Base-by-base conservation (phyloP, 495 filamentous ascomycete species). In the Aspergillus asperescens region DNA sequence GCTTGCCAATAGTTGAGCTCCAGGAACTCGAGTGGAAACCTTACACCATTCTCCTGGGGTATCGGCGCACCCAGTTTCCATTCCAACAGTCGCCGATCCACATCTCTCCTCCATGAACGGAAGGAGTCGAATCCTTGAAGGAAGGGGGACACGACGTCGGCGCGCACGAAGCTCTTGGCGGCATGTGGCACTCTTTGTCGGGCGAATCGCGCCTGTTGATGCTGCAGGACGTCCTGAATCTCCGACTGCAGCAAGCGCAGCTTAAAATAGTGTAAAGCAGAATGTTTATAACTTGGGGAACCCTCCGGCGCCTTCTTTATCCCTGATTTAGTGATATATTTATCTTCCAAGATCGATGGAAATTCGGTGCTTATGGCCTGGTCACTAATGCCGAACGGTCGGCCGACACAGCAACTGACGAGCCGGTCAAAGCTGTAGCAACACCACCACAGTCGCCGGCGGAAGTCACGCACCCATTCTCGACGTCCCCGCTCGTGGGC, bases 1-100 rank as follows among this genome's bases (percentile, higher is more conserved):
- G 90, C 88, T 66, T 97, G 92, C 89, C 90, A 97, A 64, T 96
- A 97, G 63, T 97, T 97, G 42, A 97, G 69, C 54, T 96, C 89
- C 5, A 96, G 73, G 56, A 96, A 91, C 42, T 94, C 82, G 7
- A 86, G 81, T 5, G 85, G 86, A 66, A 97, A 96, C 7, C 81
- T 79, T 19, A 97, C 92, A 7, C 90, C 90, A 0, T 86, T 94
- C 24, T 94, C 84, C 18, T 79, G 64, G 54, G 84, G 85, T 2
- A 75, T 82, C 1, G 92, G 92, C 2, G 90, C 85, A 32, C 82
- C 80, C 39, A 86, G 82, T 54, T 92, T 91, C 92, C 92, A 97
- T 60, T 93, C 85, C 53, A 80, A 84, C 42, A 96, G 64, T 38
- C 92, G 79, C 49, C 80, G 79, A 68, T 95, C 90, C 40, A 96